Evolutionary conservation across 148 eudicot genomes (phyloP).

Genomic region (Polygonum maritimum): DNA sequence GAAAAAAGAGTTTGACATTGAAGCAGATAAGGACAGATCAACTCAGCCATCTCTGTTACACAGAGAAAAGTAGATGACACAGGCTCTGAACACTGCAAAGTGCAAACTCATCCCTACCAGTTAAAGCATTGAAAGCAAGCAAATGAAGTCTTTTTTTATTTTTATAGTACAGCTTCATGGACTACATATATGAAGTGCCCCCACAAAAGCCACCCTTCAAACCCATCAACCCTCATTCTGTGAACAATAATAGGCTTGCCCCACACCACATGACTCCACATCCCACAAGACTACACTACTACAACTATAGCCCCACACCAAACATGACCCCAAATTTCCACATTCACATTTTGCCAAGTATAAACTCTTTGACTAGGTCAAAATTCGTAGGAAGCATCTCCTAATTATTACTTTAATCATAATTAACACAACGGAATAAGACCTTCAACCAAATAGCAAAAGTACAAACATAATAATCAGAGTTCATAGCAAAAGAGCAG

Average conservation of each 20-base stretch:
- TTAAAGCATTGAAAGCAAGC: not conserved
- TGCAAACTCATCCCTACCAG: not conserved
- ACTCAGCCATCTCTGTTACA: conserved; percentile 7
- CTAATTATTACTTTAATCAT: no score
- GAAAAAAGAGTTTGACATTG: conserved; percentile 8
- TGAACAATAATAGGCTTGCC: not conserved
- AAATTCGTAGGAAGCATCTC: not conserved
- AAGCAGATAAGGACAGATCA: conserved; percentile 17
- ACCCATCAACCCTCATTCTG: conserved; percentile 2
- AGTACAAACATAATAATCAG: not conserved
- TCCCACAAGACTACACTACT: not conserved
- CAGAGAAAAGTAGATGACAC: conserved; percentile 19
- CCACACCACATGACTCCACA: conserved; percentile 1
- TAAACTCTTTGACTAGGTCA: not conserved
- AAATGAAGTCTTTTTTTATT: not conserved
- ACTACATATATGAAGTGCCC: not conserved
- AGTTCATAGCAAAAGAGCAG: not conserved
- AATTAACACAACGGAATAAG: not conserved
- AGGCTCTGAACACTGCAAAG: conserved; percentile 18
- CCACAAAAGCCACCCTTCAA: not conserved
- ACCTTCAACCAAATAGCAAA: not conserved
- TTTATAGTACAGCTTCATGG: not conserved
- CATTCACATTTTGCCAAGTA: not conserved
- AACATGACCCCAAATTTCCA: conserved; percentile 8
- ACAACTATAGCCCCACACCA: not conserved